Evolutionary conservation across 129 eudicot species (phyloP), one percentile per base, ranked within the genome.

Genomic region (Scalesia atractyloides): DNA sequence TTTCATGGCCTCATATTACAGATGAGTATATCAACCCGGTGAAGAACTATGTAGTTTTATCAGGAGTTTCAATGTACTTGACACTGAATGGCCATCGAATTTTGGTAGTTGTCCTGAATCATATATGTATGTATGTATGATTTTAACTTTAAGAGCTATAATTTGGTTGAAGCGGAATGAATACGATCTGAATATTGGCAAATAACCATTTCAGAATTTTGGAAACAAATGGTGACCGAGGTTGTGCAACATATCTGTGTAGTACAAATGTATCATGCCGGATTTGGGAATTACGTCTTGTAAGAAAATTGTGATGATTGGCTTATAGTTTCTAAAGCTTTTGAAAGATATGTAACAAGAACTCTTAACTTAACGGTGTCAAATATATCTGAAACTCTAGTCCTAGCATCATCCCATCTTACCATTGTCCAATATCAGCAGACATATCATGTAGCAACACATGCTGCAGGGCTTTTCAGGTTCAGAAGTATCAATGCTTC

Each of bases 1-100:
- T 74, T 30, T 87, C 34, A 63, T 93, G 81, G 96, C 96, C 1
- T 82, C 96, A 34, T 87, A 83, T 80, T 93, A 89, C 90, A 79
- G 95, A 85, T 91, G 86, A 83, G 51, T 36, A 74, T 10, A 56
- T 59, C 10, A 17, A 33, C 50, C 34, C 24, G 14, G 66, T 62
- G 51, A 71, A 60, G 16, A 41, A 61, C 68, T 30, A 52, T 47
- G 19, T n/a, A 26, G 12, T 39, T 66, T 6, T 59, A 24, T 26
- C n/a, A 60, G 64, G 65, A 52, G 51, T 44, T 59, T 74, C 26
- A 11, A 18, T 61, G 49, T 24, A 52, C 43, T 67, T 39, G 36
- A 60, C 51, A 61, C 54, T 5, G 64, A 16, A 50, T 44, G 59
- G 49, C 52, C 54, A 22, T 54, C 46, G 34, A 69, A 20, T 69